Evolutionary conservation across 2,329 filamentous ascomycete species (phyloP), one percentile per base, ranked within the genome.

Genomic region (Dothideomycetes sp.): DNA sequence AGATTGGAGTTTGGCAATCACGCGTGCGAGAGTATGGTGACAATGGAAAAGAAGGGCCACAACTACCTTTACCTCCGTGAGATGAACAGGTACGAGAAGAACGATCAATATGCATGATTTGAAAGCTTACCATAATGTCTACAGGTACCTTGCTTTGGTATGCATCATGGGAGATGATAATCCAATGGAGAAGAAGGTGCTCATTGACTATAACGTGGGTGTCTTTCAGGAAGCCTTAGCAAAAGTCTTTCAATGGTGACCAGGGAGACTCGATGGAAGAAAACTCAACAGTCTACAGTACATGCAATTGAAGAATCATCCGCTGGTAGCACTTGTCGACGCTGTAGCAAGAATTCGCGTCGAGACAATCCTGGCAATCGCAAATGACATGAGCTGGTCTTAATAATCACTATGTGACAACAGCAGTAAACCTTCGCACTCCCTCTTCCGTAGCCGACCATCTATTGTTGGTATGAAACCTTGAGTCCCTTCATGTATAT

Each of bases 171-270:
- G 81, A 57, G 83, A 89, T 46, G 72, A 75, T 55, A 84, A 84
- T 40, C 83, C 80, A 19, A 84, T 85, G 50, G 81, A 87, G 55
- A 84, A 84, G 66, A 85, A 89, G 66, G 81, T 82, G 3, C 66
- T 88, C 46, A 83, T 93, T 45, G 86, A 87, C 51, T 86, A 89
- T 75, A 91, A 93, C 52, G 82, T 89, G 2, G 81, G 85, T 52
- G 79, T 84, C 0, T 81, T 88, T 22, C 83, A 88, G 36, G 77
- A 84, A 52, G 84, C 84, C 0, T 61, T 93, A 53, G 77, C 78
- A 30, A 77, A 87, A 55, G 85, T 91, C 46, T 91, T 91, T 52
- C 69, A 57, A 19, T 47, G 4, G 42, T 41, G 17, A 37, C 17
- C 8, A 24, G 14, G n/a, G 31, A 16, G 10, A n/a, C 31, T 18